These are phyloP conservation scores for Cyathus striatus DNA, from an alignment of 768 basidiomycete species.

Conservation along the genomic window DNA sequence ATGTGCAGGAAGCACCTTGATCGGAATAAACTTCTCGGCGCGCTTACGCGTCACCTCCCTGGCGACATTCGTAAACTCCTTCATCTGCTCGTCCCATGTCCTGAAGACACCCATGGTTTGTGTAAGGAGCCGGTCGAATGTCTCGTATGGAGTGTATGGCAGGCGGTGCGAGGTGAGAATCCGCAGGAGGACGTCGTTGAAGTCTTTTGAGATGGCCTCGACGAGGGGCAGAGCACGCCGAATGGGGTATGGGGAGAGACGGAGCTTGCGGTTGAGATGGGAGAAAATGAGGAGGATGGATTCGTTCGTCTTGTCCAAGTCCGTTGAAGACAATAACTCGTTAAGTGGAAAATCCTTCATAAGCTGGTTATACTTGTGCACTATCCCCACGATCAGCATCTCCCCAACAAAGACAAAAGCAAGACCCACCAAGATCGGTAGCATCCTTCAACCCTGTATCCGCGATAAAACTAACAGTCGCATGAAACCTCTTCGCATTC, in stretches of 20 bases:
- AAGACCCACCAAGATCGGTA: conserved; percentile 68
- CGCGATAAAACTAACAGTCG: conserved; percentile 95
- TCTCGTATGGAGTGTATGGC: conserved; percentile 90
- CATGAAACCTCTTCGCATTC: conserved; percentile 95
- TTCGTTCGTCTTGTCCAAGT: conserved; percentile 93
- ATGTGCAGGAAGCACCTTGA: conserved; percentile 90
- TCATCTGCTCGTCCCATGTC: conserved; percentile 86
- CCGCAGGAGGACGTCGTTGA: conserved; percentile 90
- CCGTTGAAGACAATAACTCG: conserved; percentile 93
- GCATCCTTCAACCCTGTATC: conserved; percentile 97
- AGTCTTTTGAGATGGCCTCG: conserved; percentile 96
- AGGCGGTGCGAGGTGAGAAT: conserved; percentile 89
- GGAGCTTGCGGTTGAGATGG: conserved; percentile 94
- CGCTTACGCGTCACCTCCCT: conserved; percentile 90
- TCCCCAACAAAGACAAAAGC: not conserved
- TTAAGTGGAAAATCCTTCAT: conserved; percentile 99
- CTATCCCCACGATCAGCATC: conserved; percentile 28
- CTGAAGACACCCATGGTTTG: conserved; percentile 76
- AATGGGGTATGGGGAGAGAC: conserved; percentile 94
- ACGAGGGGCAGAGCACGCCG: conserved; percentile 93
- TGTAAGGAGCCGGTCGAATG: conserved; percentile 81
- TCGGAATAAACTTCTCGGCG: conserved; percentile 90
- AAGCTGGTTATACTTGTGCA: conserved; percentile 96
- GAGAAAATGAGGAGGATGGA: conserved; percentile 82
- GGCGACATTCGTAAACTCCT: conserved; percentile 89